Evolutionary conservation across 108 stramenopile genomes (phyloP), one percentile per base, ranked within the genome.

Genomic region (Schizochytrium sp.): DNA sequence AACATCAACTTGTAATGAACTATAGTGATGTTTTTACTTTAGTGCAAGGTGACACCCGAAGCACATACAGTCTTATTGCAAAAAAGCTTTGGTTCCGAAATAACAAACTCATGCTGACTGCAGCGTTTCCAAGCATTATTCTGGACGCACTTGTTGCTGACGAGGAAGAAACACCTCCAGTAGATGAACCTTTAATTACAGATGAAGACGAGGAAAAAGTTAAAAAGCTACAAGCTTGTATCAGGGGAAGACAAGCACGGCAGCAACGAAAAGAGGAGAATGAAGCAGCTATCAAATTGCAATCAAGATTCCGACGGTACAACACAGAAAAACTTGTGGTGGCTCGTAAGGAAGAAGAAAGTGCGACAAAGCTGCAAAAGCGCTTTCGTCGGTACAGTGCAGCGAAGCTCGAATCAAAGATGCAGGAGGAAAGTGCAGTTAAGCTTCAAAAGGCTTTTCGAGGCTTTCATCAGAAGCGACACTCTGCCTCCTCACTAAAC

Each of bases 81-180:
- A 10, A 28, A 10, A 83, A 42, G 53, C 76, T 83, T 5, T 83
- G 76, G 76, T 83, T 83, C 28, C 76, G 76, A 17, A 83, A 83
- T 53, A 55, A 83, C 47, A 10, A 42, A 40, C 76, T 83, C 76
- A 49, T 83, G 47, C 76, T 83, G 10, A 83, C 76, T 10, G 19
- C 47, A 12, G n/a, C 49, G 28, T 53, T 83, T 55, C 76, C 76
- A 5, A 55, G 50, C 76, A 38, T 55, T 10, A 28, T 83, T 38
- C 76, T 40, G 10, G 76, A 55, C 28, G 50, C 55, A 5, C 40
- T 83, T 7, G 50, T 53, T 10, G 50, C 12, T n/a, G 76, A 42
- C n/a, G n/a, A 10, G 15, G 28, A 15, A 10, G 76, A 83, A 1
- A 15, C 72, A 1, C 76, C 47, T 49, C 50, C 76, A 40, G 47